These are phyloP conservation scores for Erysimum cheiranthoides DNA, from an alignment of 345 rosid species.

Conservation along the genomic window DNA sequence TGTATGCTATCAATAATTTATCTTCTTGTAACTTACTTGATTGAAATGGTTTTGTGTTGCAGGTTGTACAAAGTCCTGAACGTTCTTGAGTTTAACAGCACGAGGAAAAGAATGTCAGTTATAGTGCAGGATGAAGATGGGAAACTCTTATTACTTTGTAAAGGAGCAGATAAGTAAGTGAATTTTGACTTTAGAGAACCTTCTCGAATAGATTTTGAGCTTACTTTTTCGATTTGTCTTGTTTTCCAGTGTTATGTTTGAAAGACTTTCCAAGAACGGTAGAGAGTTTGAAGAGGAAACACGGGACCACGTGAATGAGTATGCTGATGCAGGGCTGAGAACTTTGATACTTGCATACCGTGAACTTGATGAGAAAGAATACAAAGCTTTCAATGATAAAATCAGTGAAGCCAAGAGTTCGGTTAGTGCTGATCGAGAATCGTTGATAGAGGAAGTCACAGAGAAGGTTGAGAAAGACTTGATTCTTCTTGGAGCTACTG, in stretches of 20 bases:
- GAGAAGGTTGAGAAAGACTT: conserved; percentile 78
- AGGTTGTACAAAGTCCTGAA: conserved; percentile 72
- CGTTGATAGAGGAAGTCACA: conserved; percentile 64
- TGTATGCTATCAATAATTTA: not conserved
- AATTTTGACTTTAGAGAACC: not conserved
- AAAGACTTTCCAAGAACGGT: conserved; percentile 72
- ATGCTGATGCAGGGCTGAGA: conserved; percentile 94
- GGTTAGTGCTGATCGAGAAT: conserved; percentile 73
- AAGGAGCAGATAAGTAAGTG: conserved; percentile 93
- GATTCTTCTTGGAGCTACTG: conserved; percentile 92
- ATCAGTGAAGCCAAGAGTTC: conserved; percentile 74
- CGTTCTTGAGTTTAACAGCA: conserved; percentile 84
- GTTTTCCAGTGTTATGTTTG: conserved; percentile 79
- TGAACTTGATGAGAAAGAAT: conserved; percentile 73
- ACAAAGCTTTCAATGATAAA: conserved; percentile 56
- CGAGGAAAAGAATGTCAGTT: conserved; percentile 95
- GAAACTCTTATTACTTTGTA: conserved; percentile 68
- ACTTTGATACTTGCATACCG: conserved; percentile 88
- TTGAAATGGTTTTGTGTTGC: conserved; percentile 38
- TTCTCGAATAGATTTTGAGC: not conserved
- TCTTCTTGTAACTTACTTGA: not conserved
- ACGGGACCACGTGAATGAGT: conserved; percentile 75
- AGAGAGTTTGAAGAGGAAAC: conserved; percentile 72
- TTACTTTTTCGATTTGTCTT: not conserved
- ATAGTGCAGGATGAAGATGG: conserved; percentile 77